Base-by-base conservation (phyloP, 2,329 filamentous ascomycete species). In the Periglandula ipomoeae region DNA sequence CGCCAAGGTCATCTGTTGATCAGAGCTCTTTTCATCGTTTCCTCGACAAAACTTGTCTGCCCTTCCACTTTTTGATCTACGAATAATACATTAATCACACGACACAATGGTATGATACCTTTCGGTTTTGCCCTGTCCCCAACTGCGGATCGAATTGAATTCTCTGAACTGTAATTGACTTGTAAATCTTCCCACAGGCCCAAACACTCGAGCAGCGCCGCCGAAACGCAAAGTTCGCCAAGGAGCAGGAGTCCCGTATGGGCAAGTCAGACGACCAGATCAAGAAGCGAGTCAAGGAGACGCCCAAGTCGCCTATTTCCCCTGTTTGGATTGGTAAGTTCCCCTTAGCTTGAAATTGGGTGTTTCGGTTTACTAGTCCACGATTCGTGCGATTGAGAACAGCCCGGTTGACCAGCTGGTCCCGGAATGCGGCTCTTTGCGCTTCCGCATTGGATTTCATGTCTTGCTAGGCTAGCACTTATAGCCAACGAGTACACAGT, bases 141-240 rank as follows among this genome's bases (percentile, higher is more conserved):
- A n/a, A 26, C 22, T 22, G 9, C 17, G 17, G 35, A 9, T 19
- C 13, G 22, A 27, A 40, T 17, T 46, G 23, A 39, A n/a, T n/a
- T n/a, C n/a, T n/a, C n/a, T n/a, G n/a, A n/a, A n/a, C n/a, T n/a
- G n/a, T n/a, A n/a, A n/a, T n/a, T n/a, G n/a, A n/a, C n/a, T n/a
- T n/a, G n/a, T n/a, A n/a, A n/a, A n/a, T n/a, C 17, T 32, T 17
- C 13, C 17, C n/a, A 35, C 45, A 89, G 86, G 85, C 82, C 58
- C 87, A 91, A 83, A 93, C 87, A 57, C 87, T 84, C 58, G 79
- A 88, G 68, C 88, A 93, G 74, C 84, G 87, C 66, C 81, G 81
- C 62, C 82, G 84, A 54, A 93, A 93, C 72, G 79, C 79, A 62
- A 85, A 85, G 69, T 94, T 88, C 69, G 82, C 77, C 57, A 84